Conservation (phyloP, 805 yeast species). For the Kuraishia piskuri region DNA sequence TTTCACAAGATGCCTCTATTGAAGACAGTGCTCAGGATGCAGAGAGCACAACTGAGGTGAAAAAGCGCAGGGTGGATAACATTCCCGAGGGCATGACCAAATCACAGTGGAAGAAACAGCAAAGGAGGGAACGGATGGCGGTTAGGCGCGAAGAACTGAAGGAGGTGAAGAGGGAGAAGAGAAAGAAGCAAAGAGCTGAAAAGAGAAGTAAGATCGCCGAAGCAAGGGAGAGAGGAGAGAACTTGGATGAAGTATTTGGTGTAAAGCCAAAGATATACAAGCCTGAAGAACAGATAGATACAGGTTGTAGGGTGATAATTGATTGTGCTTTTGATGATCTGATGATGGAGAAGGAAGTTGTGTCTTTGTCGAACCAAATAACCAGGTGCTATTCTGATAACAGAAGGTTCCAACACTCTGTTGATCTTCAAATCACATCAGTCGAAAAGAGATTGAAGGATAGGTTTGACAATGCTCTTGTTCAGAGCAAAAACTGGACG, state of each 20-base stretch:
- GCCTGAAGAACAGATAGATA: constrained; percentile 36
- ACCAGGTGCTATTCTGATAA: constrained; percentile 77
- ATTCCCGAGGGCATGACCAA: constrained; percentile 87
- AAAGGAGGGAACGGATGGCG: constrained; percentile 46
- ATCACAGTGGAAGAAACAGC: constrained; percentile 71
- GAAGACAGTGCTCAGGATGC: constrained; percentile 10
- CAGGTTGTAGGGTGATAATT: constrained; percentile 51
- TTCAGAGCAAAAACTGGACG: constrained; percentile 60
- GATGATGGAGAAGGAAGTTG: constrained; percentile 68
- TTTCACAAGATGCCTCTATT: neutral
- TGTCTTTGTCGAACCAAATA: constrained; percentile 71
- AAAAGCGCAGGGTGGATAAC: constrained; percentile 29
- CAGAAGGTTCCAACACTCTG: constrained; percentile 46
- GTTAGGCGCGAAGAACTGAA: constrained; percentile 56
- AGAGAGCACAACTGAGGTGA: constrained; percentile 38
- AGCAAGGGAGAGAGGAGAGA: constrained; percentile 30
- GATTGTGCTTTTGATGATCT: constrained; percentile 90
- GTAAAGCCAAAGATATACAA: constrained; percentile 18
- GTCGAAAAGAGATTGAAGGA: constrained; percentile 57
- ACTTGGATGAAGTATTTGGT: constrained; percentile 24
- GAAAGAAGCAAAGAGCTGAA: constrained; percentile 29
- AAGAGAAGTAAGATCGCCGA: constrained; percentile 20
- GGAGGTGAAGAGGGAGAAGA: constrained; percentile 44
- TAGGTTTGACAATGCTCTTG: constrained; percentile 60
- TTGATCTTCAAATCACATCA: constrained; percentile 53